A percentile compares a stretch with the other conserved stretches of the same genome.
Conservation (phyloP, 1,284 basidiomycete genomes). For the Rhodotorula sp. region DNA sequence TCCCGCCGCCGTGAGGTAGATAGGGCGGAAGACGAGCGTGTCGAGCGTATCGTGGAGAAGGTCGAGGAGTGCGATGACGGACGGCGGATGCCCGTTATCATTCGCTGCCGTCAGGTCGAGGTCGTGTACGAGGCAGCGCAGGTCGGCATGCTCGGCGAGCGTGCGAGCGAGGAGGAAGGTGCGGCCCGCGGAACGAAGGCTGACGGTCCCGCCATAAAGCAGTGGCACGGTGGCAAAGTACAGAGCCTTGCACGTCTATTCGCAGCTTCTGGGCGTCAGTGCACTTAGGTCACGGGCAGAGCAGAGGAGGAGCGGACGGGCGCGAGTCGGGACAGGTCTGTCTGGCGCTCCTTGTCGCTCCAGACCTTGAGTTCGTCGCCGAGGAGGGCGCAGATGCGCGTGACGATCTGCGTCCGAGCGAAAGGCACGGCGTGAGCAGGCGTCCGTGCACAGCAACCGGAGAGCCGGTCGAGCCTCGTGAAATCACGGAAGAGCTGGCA, state of each 20-base stretch:
- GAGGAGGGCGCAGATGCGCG: constrained; percentile 9
- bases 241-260: constrained; percentile 8
- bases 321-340: constrained; percentile 18
- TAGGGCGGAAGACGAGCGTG: not conserved
- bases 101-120: constrained; percentile 9
- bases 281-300: not conserved
- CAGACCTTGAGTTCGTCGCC: constrained; percentile 1
- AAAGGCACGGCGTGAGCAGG: not conserved
- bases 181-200: constrained; percentile 26
- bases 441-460: not conserved
- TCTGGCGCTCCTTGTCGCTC: constrained; percentile 21
- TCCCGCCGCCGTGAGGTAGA: not conserved
- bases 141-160: not conserved
- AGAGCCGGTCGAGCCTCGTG: too few species aligned
- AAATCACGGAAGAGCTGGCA: too few species aligned
- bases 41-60: not conserved
- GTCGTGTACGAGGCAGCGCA: constrained; percentile 7
- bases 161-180: constrained; percentile 16
- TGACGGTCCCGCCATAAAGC: constrained; percentile 18
- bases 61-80: not conserved
- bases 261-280: not conserved
- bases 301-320: not conserved
- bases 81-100: constrained; percentile 10
- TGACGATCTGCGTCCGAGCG: constrained; percentile 18
- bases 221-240: not conserved